Evolutionary conservation across 2,329 filamentous ascomycete species (phyloP).

Genomic region (Aspergillus aculeatus): DNA sequence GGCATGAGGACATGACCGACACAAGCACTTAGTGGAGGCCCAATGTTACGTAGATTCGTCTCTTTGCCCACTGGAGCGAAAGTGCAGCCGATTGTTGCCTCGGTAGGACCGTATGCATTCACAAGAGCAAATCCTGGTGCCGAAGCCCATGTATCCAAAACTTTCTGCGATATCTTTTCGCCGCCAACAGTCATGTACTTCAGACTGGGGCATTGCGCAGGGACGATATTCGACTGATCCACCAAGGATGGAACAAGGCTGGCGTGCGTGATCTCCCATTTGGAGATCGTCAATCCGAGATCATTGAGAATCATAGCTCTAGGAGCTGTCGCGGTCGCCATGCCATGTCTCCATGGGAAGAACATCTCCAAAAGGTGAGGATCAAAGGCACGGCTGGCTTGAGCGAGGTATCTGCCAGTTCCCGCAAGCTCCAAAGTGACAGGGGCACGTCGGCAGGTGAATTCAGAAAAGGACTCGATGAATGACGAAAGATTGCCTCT

Average conservation of each 20-base stretch:
- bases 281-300: constrained; percentile 23
- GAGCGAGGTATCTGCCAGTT: constrained; percentile 33
- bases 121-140: constrained; percentile 24
- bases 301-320: constrained; percentile 30
- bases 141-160: constrained; percentile 33
- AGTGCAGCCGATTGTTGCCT: constrained; percentile 37
- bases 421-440: constrained; percentile 24
- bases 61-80: constrained; percentile 24
- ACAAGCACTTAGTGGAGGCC: constrained; percentile 26
- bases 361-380: constrained; percentile 33
- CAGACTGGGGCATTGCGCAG: constrained; percentile 27
- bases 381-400: constrained; percentile 36
- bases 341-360: constrained; percentile 31
- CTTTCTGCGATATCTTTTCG: constrained; percentile 35
- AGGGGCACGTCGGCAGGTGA: constrained; percentile 25
- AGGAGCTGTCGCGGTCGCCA: constrained; percentile 27
- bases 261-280: constrained; percentile 31
- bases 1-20: constrained; percentile 29
- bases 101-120: constrained; percentile 38
- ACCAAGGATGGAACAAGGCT: constrained; percentile 31
- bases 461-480: constrained; percentile 29
- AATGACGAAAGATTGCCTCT: constrained; percentile 43
- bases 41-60: constrained; percentile 33
- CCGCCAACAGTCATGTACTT: constrained; percentile 35
- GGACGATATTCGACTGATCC: constrained; percentile 24